Evolutionary conservation across 2,329 filamentous ascomycete species (phyloP).

Genomic region (Stagonosporopsis vannaccii): DNA sequence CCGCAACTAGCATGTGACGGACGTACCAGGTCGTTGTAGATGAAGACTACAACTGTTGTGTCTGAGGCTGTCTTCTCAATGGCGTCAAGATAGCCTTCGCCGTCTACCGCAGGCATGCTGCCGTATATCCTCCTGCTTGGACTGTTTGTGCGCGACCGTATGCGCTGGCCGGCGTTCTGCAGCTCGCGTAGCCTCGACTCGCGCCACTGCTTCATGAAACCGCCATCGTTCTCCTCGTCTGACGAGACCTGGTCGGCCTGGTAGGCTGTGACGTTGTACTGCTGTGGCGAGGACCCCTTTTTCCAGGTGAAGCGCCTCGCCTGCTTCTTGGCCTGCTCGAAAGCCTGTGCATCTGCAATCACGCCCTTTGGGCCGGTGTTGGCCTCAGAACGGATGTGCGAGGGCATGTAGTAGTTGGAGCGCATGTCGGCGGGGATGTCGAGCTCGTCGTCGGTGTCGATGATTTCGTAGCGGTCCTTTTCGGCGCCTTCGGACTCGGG

Average conservation of each 20-base stretch:
- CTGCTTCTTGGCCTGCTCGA: constrained; percentile 67
- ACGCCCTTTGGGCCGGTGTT: constrained; percentile 87
- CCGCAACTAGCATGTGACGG: background rate
- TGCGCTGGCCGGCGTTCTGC: constrained; percentile 65
- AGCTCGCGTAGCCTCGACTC: constrained; percentile 81
- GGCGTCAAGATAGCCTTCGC: constrained; percentile 90
- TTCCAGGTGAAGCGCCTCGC: constrained; percentile 46
- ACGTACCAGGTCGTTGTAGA: constrained; percentile 85
- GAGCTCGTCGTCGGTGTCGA: constrained; percentile 59
- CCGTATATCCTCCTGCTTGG: constrained; percentile 82
- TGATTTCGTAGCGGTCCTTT: constrained; percentile 65
- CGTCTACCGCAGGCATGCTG: constrained; percentile 82
- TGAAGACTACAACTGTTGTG: constrained; percentile 89
- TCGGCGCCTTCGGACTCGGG: constrained; percentile 59
- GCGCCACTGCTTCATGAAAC: constrained; percentile 86
- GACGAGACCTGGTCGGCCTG: constrained; percentile 58
- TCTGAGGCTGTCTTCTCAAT: constrained; percentile 87
- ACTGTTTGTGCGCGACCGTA: constrained; percentile 70
- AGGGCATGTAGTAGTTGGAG: constrained; percentile 63
- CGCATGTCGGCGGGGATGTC: constrained; percentile 61
- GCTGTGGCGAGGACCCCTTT: constrained; percentile 30
- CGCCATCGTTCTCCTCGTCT: constrained; percentile 74
- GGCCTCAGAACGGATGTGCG: constrained; percentile 69
- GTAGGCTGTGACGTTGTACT: constrained; percentile 46
- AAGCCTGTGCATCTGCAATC: constrained; percentile 82